Evolutionary conservation across 148 eudicot genomes (phyloP), one percentile per base, ranked within the genome.

Genomic region (Simmondsia chinensis): DNA sequence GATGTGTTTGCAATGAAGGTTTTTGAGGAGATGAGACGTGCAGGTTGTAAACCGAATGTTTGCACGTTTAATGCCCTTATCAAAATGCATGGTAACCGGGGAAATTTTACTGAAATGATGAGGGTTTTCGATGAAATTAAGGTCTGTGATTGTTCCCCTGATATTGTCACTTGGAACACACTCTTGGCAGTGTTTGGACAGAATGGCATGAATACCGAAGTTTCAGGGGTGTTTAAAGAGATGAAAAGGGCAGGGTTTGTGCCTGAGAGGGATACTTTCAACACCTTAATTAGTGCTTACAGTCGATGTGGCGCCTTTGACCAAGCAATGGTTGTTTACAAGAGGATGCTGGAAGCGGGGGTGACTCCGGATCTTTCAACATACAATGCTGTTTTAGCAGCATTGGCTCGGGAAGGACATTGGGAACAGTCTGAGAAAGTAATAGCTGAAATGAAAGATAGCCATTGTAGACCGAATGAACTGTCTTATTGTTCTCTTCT

Each of bases 151-250:
- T 84, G 87, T 64, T 39, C 54, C 20, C 84, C 95, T 5, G 97
- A 89, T 72, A 75, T 74, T 46, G 95, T 82, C 25, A 84, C 97
- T 30, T 89, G 97, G 97, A 89, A 81, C 69, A 70, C 89, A 5
- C 81, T 89, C 46, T 58, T 84, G 56, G 71, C 93, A 2, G 87
- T 84, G 52, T 84, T 84, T 67, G 97, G 93, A 47, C 82, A 76
- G 69, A 89, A 77, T 49, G 84, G 87, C 33, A 78, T 89, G 95
- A 84, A 67, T 48, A 50, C 76, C 6, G 93, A 89, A 56, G 76
- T 89, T 8, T 69, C 77, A 0, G 72, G 69, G 40, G 68, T 85
- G 26, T 81, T 89, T 54, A 59, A 57, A 53, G 97, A 89, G 43
- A 81, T 89, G 97, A 84, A 89, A 52, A 69, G 79, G 51, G 77